A percentile compares a stretch with the other conserved stretches of the same genome.
Conservation (phyloP, 768 basidiomycete genomes). For the Leccinum rimulosum region DNA sequence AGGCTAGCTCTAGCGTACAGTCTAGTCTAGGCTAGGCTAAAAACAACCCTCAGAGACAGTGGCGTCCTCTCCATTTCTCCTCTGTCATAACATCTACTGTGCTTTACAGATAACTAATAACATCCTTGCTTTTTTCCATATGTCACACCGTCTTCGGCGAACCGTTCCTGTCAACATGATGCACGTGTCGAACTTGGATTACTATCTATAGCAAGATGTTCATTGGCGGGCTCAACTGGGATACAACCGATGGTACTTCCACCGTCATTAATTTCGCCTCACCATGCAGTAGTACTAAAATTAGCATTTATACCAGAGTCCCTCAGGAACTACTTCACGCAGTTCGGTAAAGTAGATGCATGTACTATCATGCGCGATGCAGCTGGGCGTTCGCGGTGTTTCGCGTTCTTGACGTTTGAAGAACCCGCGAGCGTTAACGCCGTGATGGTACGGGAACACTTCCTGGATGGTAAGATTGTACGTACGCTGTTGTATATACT, state of each 20-base stretch:
- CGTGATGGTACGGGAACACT: constrained; percentile 94
- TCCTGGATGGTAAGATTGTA: constrained; percentile 96
- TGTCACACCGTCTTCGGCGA: constrained; percentile 24
- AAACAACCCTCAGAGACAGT: constrained; percentile 62
- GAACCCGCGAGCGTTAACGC: constrained; percentile 90
- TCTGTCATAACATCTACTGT: constrained; percentile 61
- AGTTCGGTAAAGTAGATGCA: constrained; percentile 96
- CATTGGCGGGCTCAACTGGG: constrained; percentile 99
- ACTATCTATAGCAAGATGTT: constrained; percentile 92
- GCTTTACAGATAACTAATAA: constrained; percentile 78
- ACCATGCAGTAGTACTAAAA: constrained; percentile 44
- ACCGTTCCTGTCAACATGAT: constrained; percentile 27
- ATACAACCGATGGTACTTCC: constrained; percentile 93
- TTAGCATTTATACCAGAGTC: constrained; percentile 50
- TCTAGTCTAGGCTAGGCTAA: constrained; percentile 83
- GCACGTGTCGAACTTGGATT: constrained; percentile 24
- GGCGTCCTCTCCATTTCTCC: constrained; percentile 61
- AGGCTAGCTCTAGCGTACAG: constrained; percentile 75
- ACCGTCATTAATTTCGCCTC: constrained; percentile 37
- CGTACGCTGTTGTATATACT: constrained; percentile 37
- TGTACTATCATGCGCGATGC: constrained; percentile 99
- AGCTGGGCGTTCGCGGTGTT: constrained; percentile 91
- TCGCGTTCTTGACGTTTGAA: constrained; percentile 96
- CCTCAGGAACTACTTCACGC: constrained; percentile 84
- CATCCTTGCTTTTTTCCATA: constrained; percentile 48